phyloP scores from a whole-genome alignment of 352 stramenopile species.

The Thalassiosira allenii region DNA sequence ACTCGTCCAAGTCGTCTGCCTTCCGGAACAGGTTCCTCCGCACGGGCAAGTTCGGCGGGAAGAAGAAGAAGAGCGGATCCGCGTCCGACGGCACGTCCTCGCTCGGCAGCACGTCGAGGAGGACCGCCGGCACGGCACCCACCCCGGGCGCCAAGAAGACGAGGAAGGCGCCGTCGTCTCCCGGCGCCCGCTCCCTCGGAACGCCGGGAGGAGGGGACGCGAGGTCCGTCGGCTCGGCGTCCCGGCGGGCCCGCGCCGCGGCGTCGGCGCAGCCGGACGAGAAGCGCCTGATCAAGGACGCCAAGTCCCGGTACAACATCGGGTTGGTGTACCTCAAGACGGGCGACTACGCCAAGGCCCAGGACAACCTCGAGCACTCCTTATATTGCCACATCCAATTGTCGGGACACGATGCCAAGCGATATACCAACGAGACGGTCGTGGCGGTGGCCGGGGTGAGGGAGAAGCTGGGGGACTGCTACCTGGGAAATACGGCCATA shows the following conservation, averaged over 20 bases:
- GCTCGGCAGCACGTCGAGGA: not conserved
- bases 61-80: not conserved
- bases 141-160: not conserved
- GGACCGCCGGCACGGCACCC: not conserved
- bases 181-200: not conserved
- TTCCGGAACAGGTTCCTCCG: constrained; percentile 7
- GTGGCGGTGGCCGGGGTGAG: constrained; percentile 29
- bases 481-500: constrained; percentile 18
- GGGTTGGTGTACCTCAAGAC: constrained; percentile 55
- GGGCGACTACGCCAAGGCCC: constrained; percentile 40
- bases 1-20: constrained; percentile 11
- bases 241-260: not conserved
- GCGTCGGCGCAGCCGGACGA: not conserved
- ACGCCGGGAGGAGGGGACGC: not conserved
- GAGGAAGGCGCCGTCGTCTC: not conserved
- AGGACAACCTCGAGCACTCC: constrained; percentile 49
- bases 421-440: constrained; percentile 34
- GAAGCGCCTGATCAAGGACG: constrained; percentile 35
- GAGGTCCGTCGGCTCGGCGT: not conserved
- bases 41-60: not conserved
- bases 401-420: constrained; percentile 25
- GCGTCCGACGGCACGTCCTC: not conserved
- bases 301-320: constrained; percentile 53
- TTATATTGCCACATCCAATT: constrained; percentile 46
- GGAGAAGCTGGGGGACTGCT: constrained; percentile 53